Percentiles rank a stretch among this genome's conserved stretches.
Evolutionary conservation across 345 rosid species (phyloP).

Genomic region (Toxicodendron radicans): DNA sequence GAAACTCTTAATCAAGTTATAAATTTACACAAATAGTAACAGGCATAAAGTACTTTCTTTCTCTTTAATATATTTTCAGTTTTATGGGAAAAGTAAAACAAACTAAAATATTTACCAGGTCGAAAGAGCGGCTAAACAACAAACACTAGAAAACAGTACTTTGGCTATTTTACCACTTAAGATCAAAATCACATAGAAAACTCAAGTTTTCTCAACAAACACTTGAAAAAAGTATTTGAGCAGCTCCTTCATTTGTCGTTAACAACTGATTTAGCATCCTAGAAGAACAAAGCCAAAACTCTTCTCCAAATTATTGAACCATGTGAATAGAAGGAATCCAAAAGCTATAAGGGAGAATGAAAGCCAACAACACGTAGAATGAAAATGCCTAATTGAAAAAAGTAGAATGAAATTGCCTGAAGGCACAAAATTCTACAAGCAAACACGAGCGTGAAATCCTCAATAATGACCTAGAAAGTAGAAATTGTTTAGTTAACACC

Average conservation of each 20-base stretch:
- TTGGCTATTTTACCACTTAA: not conserved
- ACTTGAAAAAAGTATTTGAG: not conserved
- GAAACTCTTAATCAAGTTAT: not conserved
- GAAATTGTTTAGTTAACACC: not conserved
- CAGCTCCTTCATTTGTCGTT: too few species aligned
- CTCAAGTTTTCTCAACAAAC: not conserved
- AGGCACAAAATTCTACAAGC: not conserved
- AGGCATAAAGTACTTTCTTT: not conserved
- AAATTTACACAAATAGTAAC: not conserved
- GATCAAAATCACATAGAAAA: not conserved
- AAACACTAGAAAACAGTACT: not conserved
- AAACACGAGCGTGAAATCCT: not conserved
- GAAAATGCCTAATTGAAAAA: not conserved
- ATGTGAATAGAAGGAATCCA: not conserved
- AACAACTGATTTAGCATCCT: too few species aligned
- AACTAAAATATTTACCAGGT: not conserved
- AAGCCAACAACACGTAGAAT: conserved; percentile 1
- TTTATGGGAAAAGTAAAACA: not conserved
- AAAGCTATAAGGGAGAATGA: not conserved
- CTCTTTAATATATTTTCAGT: not conserved
- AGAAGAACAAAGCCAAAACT: not conserved
- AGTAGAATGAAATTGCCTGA: not conserved
- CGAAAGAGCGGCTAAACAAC: not conserved
- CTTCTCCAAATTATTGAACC: not conserved
- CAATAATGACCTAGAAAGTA: conserved; percentile 1